Conservation (phyloP, 2,329 filamentous ascomycete species). For the Pezicula rhizophila region DNA sequence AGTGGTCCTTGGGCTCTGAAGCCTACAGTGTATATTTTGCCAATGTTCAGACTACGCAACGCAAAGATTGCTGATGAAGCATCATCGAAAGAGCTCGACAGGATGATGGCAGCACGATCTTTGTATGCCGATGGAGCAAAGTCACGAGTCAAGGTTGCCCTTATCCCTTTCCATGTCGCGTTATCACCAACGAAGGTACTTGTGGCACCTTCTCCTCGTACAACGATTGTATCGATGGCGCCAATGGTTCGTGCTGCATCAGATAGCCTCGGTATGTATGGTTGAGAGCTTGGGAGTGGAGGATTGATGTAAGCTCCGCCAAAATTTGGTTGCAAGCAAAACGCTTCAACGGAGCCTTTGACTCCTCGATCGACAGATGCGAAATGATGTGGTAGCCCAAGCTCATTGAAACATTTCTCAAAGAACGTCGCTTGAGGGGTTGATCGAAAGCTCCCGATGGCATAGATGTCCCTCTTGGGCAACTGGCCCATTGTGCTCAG, state of each 20-base stretch:
- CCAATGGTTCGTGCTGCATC: constrained; percentile 75
- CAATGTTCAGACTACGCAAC: constrained; percentile 66
- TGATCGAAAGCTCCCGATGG: constrained; percentile 64
- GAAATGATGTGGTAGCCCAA: constrained; percentile 81
- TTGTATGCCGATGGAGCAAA: constrained; percentile 78
- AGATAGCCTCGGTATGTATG: constrained; percentile 60
- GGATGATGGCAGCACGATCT: constrained; percentile 67
- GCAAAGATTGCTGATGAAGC: constrained; percentile 76
- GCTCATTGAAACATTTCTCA: constrained; percentile 75
- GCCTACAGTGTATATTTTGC: constrained; percentile 78
- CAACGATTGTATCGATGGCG: constrained; percentile 75
- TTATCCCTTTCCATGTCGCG: constrained; percentile 78
- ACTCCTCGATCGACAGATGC: constrained; percentile 66
- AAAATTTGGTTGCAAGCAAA: constrained; percentile 69
- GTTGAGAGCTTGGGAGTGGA: constrained; percentile 51
- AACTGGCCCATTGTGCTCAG: constrained; percentile 74
- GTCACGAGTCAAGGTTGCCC: constrained; percentile 73
- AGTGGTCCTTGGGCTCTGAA: constrained; percentile 62
- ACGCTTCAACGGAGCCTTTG: constrained; percentile 61
- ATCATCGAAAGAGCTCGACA: constrained; percentile 68
- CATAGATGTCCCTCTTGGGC: constrained; percentile 73
- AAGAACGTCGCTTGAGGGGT: constrained; percentile 79
- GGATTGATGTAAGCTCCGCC: constrained; percentile 79
- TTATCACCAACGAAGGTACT: constrained; percentile 70
- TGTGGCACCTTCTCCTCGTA: constrained; percentile 42